A percentile compares a stretch with the other conserved stretches of the same genome.
Conservation (phyloP, 2,329 filamentous ascomycete species). For the Nigrospora oryzae region DNA sequence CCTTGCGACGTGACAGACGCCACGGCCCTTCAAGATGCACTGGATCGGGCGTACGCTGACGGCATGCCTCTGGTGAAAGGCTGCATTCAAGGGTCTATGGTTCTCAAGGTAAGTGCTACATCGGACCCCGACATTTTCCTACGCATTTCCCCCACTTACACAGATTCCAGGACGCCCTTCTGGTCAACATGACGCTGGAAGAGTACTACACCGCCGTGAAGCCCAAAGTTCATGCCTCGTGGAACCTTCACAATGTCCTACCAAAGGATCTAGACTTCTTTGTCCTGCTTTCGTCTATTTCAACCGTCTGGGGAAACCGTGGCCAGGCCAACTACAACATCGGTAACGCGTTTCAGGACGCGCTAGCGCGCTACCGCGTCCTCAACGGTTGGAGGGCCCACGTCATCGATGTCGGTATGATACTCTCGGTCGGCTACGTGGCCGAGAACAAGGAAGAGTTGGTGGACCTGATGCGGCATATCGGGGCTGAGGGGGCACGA, state of each 20-base stretch:
- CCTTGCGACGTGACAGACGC: constrained; percentile 18
- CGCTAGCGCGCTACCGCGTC: background rate
- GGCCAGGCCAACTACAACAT: constrained; percentile 4
- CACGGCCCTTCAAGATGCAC: constrained; percentile 8
- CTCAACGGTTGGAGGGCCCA: background rate
- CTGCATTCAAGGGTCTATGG: constrained; percentile 22
- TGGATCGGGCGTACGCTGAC: constrained; percentile 10
- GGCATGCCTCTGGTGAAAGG: constrained; percentile 19
- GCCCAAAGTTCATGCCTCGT: constrained; percentile 42
- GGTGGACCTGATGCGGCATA: background rate
- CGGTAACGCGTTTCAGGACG: constrained; percentile 1
- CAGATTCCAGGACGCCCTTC: constrained; percentile 30
- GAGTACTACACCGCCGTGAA: constrained; percentile 38
- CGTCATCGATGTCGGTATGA: constrained; percentile 1
- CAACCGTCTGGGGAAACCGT: constrained; percentile 1
- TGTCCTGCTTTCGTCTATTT: constrained; percentile 2
- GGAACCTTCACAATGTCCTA: constrained; percentile 42
- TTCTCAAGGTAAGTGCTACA: constrained; percentile 22
- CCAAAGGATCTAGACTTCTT: constrained; percentile 3
- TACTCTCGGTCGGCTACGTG: constrained; percentile 1
- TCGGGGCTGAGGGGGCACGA: background rate
- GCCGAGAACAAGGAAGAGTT: background rate
- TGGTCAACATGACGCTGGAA: constrained; percentile 41
- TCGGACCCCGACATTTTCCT: background rate
- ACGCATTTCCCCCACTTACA: too few relatives aligned